Percentiles rank a stretch among this genome's conserved stretches.
Evolutionary conservation across 306 rosid species (phyloP).

Genomic region (Urtica urens): DNA sequence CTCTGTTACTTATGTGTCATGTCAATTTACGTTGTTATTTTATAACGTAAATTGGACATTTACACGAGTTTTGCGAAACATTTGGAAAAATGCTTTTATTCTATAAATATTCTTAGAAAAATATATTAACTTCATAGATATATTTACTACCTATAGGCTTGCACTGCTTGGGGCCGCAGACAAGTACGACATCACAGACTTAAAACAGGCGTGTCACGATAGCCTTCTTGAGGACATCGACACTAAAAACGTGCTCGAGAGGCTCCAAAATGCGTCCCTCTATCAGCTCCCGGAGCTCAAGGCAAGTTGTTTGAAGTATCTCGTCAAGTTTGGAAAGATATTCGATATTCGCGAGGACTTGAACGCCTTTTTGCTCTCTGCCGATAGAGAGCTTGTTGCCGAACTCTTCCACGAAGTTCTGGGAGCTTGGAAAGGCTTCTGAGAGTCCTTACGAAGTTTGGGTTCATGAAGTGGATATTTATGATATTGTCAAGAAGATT

Average conservation of each 20-base stretch:
- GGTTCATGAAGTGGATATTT: too few relatives aligned
- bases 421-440: conserved; percentile 86
- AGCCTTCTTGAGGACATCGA: conserved; percentile 92
- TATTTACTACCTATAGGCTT: too few relatives aligned
- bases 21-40: too few relatives aligned
- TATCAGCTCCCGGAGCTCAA: conserved; percentile 65
- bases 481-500: conserved; percentile 28
- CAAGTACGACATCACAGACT: conserved; percentile 76
- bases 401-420: conserved; percentile 84
- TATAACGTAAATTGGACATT: too few relatives aligned
- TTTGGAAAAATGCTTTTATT: too few relatives aligned
- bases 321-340: conserved; percentile 89
- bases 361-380: conserved; percentile 60
- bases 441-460: conserved; percentile 18
- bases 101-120: too few relatives aligned
- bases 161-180: conserved; percentile 85
- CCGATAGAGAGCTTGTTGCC: conserved; percentile 76
- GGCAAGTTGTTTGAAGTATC: conserved; percentile 63
- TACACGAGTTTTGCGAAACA: too few relatives aligned
- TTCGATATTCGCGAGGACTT: conserved; percentile 71
- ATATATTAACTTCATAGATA: too few relatives aligned
- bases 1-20: too few relatives aligned
- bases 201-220: conserved; percentile 80
- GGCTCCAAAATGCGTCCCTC: conserved; percentile 83
- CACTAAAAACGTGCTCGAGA: conserved; percentile 76